phyloP scores from a whole-genome alignment of 176 grass and related monocot genomes.

The Areca catechu region DNA sequence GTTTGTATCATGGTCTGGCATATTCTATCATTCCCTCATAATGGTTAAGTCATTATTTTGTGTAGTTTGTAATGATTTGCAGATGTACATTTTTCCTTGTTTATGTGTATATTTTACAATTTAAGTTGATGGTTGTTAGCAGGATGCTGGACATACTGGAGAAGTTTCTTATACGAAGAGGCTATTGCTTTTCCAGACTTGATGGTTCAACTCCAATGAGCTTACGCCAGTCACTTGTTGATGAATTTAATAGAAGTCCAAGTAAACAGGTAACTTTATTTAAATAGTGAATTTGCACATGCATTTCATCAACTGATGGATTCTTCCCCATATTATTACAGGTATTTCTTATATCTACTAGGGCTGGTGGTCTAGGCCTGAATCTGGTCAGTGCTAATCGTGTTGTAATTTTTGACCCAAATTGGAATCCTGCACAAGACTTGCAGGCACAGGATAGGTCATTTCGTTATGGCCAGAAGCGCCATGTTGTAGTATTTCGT shows the following conservation, averaged over 20 bases:
- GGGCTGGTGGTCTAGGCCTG: conserved; percentile 87
- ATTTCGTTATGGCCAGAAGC: conserved; percentile 86
- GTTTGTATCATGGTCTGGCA: no score
- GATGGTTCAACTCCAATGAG: conserved; percentile 95
- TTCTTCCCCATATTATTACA: conserved; percentile 26
- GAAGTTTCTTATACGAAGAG: conserved; percentile 96
- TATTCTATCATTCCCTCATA: no score
- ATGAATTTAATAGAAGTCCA: conserved; percentile 96
- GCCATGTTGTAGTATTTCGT: conserved; percentile 86
- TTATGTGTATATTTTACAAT: neutral
- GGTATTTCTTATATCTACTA: conserved; percentile 96
- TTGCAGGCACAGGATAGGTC: conserved; percentile 98
- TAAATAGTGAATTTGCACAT: neutral
- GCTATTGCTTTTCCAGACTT: conserved; percentile 95
- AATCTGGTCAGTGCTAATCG: conserved; percentile 92
- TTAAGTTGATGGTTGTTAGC: conserved; percentile 24
- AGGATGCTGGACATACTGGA: conserved; percentile 99
- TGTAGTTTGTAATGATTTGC: conserved; percentile 2
- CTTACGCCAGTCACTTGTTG: conserved; percentile 66
- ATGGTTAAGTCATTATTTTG: no score
- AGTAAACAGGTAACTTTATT: conserved; percentile 65
- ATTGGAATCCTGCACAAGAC: conserved; percentile 97
- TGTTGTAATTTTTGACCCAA: conserved; percentile 97
- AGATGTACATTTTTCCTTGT: conserved; percentile 12
- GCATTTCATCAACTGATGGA: no score